A percentile compares a stretch with the other conserved stretches of the same genome.
Evolutionary conservation across 805 yeast species (phyloP).

Genomic region (Martiniozyma abietophila): DNA sequence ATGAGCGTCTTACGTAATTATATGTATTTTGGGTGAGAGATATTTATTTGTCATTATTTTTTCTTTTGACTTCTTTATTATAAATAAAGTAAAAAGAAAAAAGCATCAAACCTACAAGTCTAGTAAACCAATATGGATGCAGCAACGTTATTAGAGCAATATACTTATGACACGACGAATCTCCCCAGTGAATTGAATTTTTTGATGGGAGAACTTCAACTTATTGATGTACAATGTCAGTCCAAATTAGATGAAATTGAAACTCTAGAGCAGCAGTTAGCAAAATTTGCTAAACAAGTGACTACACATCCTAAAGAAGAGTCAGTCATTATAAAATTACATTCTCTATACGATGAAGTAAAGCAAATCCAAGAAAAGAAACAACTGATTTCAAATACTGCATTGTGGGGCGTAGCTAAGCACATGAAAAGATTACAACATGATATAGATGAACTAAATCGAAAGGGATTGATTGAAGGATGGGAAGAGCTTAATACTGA

Average conservation of each 20-base stretch:
- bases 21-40: too few relatives aligned
- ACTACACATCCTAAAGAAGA: conserved; percentile 87
- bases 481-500: conserved; percentile 40
- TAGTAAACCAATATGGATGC: conserved; percentile 68
- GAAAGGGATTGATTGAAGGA: conserved; percentile 56
- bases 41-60: background rate
- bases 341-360: conserved; percentile 55
- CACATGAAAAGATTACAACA: conserved; percentile 66
- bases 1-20: conserved; percentile 1
- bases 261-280: conserved; percentile 70
- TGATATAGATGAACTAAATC: conserved; percentile 66
- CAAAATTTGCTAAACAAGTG: conserved; percentile 70
- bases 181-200: conserved; percentile 82
- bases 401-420: conserved; percentile 65
- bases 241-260: conserved; percentile 59
- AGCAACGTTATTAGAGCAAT: conserved; percentile 70
- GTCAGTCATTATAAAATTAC: conserved; percentile 52
- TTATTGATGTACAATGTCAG: conserved; percentile 54
- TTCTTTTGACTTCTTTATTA: background rate
- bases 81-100: too few relatives aligned
- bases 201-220: conserved; percentile 66
- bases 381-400: conserved; percentile 71
- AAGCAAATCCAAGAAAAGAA: conserved; percentile 67
- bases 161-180: conserved; percentile 55
- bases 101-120: background rate